Percentiles rank a stretch among this genome's conserved stretches.
phyloP scores from a whole-genome alignment of 2,329 filamentous ascomycete species.

The Xylariaceae sp. region DNA sequence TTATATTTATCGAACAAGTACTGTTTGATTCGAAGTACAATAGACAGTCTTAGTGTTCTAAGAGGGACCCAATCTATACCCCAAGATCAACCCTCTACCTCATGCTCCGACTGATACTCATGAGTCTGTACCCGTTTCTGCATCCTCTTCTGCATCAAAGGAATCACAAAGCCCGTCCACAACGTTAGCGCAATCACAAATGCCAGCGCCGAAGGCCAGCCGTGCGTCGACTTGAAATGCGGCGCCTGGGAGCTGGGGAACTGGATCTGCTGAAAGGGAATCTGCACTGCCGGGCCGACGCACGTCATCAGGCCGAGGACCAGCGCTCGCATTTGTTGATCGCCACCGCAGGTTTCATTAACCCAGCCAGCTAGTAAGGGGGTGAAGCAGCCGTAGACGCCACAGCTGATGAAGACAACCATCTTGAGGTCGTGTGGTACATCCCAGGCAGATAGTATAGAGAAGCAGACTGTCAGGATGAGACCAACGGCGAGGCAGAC shows the following conservation, averaged over 20 bases:
- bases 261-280: constrained; percentile 36
- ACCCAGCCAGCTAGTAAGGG: constrained; percentile 39
- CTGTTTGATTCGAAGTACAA: too few species aligned
- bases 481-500: constrained; percentile 45
- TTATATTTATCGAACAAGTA: too few species aligned
- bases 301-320: constrained; percentile 42
- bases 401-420: constrained; percentile 32
- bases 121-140: constrained; percentile 5
- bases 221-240: constrained; percentile 30
- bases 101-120: constrained; percentile 3
- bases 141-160: constrained; percentile 16
- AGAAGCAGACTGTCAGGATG: constrained; percentile 28
- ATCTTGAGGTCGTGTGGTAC: constrained; percentile 31
- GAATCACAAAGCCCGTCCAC: constrained; percentile 11
- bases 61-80: too few species aligned
- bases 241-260: constrained; percentile 33
- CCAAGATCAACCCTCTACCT: constrained; percentile 1
- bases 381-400: constrained; percentile 30
- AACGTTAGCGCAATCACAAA: constrained; percentile 10
- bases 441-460: constrained; percentile 30
- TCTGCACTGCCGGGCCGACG: constrained; percentile 32
- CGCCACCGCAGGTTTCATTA: constrained; percentile 41
- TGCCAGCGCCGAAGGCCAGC: constrained; percentile 22
- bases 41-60: too few species aligned
- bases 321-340: constrained; percentile 24